Percentiles rank a stretch among this genome's conserved stretches.
These are phyloP conservation scores for Hyparrhenia diplandra DNA, from an alignment of 176 grass and related monocot genomes.

Conservation along the genomic window DNA sequence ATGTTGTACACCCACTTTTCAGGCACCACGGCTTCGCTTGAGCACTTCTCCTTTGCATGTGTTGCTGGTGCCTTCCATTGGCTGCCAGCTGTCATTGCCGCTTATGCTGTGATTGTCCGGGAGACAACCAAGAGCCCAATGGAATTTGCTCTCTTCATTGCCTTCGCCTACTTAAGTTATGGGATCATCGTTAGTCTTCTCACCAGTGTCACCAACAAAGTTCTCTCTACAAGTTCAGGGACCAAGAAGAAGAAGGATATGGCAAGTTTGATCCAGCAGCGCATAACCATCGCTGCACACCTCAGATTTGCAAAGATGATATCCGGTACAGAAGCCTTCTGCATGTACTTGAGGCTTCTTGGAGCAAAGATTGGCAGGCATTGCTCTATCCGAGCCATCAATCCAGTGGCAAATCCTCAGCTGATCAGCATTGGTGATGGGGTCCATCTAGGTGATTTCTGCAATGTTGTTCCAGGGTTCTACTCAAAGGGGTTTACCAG, in stretches of 20 bases:
- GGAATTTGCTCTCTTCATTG: constrained; percentile 33
- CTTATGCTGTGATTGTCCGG: constrained; percentile 39
- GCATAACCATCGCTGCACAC: constrained; percentile 41
- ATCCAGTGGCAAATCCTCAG: constrained; percentile 43
- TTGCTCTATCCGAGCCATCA: constrained; percentile 71
- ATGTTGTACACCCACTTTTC: constrained; percentile 41
- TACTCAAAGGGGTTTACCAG: constrained; percentile 44
- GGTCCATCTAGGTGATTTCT: constrained; percentile 71
- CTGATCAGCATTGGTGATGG: constrained; percentile 59
- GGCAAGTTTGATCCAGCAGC: constrained; percentile 34
- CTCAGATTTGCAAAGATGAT: constrained; percentile 72
- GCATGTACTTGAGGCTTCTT: constrained; percentile 60
- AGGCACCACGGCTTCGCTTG: constrained; percentile 22
- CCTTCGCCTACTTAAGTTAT: constrained; percentile 51
- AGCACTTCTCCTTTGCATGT: constrained; percentile 52
- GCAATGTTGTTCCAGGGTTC: constrained; percentile 51
- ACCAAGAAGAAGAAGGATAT: constrained; percentile 13
- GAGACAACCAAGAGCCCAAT: constrained; percentile 24
- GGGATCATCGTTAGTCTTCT: constrained; percentile 50
- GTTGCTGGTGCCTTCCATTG: constrained; percentile 68
- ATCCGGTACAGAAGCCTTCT: constrained; percentile 69
- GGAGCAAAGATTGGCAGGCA: constrained; percentile 64
- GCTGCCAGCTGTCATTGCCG: constrained; percentile 46
- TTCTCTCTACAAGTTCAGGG: constrained; percentile 15
- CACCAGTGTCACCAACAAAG: constrained; percentile 27